A percentile compares a stretch with the other conserved stretches of the same genome.
Conservation (phyloP, 495 filamentous ascomycete species). For the Penicillium alfredii region DNA sequence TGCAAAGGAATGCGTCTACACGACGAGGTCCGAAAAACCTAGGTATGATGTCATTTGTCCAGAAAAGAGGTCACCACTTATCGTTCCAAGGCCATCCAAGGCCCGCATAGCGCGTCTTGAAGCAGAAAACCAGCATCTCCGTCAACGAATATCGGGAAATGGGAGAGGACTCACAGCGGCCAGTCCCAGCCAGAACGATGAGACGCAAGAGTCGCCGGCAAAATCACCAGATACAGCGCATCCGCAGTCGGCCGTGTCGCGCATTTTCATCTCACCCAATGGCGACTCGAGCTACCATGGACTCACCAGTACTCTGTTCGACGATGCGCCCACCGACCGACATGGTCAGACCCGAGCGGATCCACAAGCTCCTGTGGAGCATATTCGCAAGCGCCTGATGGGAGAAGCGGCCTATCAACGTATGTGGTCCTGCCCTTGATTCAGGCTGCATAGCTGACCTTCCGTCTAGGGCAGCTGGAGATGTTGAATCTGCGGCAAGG, state of each 20-base stretch:
- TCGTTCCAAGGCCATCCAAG: constrained; percentile 18
- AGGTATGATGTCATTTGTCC: constrained; percentile 11
- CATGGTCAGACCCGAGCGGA: constrained; percentile 4
- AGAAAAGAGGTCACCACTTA: not conserved
- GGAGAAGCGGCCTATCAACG: constrained; percentile 26
- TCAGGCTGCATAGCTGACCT: not conserved
- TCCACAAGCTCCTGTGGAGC: constrained; percentile 11
- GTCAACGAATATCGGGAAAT: constrained; percentile 3
- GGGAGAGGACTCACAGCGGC: not conserved
- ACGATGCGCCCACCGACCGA: constrained; percentile 19
- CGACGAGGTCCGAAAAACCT: constrained; percentile 3
- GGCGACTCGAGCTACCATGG: constrained; percentile 30
- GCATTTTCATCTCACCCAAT: constrained; percentile 21
- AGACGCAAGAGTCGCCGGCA: not conserved
- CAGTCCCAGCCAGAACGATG: not conserved
- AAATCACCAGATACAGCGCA: constrained; percentile 1
- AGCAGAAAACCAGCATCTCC: constrained; percentile 23
- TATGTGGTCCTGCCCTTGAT: constrained; percentile 4
- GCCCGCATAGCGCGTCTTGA: constrained; percentile 19
- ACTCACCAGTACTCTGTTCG: constrained; percentile 28
- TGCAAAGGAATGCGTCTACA: constrained; percentile 16
- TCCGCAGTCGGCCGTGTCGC: constrained; percentile 14
- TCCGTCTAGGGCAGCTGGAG: constrained; percentile 23
- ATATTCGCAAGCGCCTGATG: constrained; percentile 18
- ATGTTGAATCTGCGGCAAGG: constrained; percentile 19